A percentile compares a stretch with the other conserved stretches of the same genome.
phyloP scores from a whole-genome alignment of 2,329 filamentous ascomycete species.

The Arthrobotrys pseudoclavata region DNA sequence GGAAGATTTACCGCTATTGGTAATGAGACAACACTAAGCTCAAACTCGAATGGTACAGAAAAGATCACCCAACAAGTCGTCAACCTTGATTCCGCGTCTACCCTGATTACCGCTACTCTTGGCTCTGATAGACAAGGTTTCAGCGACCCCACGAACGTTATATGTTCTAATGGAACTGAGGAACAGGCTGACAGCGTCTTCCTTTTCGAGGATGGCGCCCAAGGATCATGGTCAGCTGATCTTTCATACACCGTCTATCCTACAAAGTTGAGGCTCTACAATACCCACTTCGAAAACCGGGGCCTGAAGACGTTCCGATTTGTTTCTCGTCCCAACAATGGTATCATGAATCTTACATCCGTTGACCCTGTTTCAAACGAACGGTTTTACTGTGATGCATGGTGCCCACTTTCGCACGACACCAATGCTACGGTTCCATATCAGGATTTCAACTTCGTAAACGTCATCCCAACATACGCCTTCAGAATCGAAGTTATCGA shows the following conservation, averaged over 20 bases:
- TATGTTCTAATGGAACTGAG: slow-evolving; percentile 77
- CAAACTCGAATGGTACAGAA: slow-evolving; percentile 72
- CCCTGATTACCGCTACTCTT: slow-evolving; percentile 74
- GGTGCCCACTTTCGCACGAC: slow-evolving; percentile 85
- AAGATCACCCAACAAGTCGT: slow-evolving; percentile 74
- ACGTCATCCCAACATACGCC: slow-evolving; percentile 84
- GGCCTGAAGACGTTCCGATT: slow-evolving; percentile 91
- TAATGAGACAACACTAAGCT: slow-evolving; percentile 77
- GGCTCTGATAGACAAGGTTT: slow-evolving; percentile 76
- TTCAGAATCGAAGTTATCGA: slow-evolving; percentile 88
- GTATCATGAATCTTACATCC: slow-evolving; percentile 97
- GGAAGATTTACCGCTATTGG: slow-evolving; percentile 89
- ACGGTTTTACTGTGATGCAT: slow-evolving; percentile 80
- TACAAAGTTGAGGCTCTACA: slow-evolving; percentile 87
- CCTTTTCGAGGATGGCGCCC: slow-evolving; percentile 75
- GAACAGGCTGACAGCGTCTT: slow-evolving; percentile 83
- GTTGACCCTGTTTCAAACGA: slow-evolving; percentile 79
- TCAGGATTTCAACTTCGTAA: slow-evolving; percentile 94
- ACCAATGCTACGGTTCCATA: slow-evolving; percentile 72
- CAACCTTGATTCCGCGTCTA: slow-evolving; percentile 82
- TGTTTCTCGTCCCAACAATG: slow-evolving; percentile 84
- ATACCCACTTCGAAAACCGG: slow-evolving; percentile 84
- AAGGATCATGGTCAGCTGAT: slow-evolving; percentile 84
- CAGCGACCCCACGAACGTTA: slow-evolving; percentile 81
- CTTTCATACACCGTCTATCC: slow-evolving; percentile 89